phyloP scores from a whole-genome alignment of 2,329 filamentous ascomycete genomes.

The Cordyceps cateniannulata region DNA sequence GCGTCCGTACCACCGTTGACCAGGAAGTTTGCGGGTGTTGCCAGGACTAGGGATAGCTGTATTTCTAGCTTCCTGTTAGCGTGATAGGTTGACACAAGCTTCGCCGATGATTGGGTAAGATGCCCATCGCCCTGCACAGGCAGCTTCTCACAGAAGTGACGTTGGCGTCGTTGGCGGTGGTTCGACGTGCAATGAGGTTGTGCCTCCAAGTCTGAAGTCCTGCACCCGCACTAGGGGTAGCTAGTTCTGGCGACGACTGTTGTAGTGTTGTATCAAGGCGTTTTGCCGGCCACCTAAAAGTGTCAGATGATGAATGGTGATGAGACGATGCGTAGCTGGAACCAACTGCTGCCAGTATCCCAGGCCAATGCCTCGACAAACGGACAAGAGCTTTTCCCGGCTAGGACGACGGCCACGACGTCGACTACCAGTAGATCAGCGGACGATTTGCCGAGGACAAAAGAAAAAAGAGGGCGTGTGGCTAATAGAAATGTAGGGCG shows the following conservation, averaged over 20 bases:
- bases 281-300: neutral
- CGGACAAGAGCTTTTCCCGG: neutral
- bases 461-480: neutral
- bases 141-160: too few relatives aligned
- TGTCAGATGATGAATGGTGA: neutral
- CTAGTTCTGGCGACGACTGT: neutral
- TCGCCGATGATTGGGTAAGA: too few relatives aligned
- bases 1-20: too few relatives aligned
- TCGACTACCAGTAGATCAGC: neutral
- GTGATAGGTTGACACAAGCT: too few relatives aligned
- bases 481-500: neutral
- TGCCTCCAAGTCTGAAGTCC: too few relatives aligned
- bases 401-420: neutral
- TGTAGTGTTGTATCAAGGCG: neutral
- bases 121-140: too few relatives aligned
- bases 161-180: too few relatives aligned
- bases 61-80: too few relatives aligned
- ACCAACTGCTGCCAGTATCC: too few relatives aligned
- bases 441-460: neutral
- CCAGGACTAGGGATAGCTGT: too few relatives aligned
- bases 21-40: too few relatives aligned
- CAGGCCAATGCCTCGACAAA: neutral
- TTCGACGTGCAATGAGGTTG: too few relatives aligned
- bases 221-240: neutral
- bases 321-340: neutral